Conservation (phyloP, 2,329 filamentous ascomycete genomes). For the Colletotrichum orchidophilum region DNA sequence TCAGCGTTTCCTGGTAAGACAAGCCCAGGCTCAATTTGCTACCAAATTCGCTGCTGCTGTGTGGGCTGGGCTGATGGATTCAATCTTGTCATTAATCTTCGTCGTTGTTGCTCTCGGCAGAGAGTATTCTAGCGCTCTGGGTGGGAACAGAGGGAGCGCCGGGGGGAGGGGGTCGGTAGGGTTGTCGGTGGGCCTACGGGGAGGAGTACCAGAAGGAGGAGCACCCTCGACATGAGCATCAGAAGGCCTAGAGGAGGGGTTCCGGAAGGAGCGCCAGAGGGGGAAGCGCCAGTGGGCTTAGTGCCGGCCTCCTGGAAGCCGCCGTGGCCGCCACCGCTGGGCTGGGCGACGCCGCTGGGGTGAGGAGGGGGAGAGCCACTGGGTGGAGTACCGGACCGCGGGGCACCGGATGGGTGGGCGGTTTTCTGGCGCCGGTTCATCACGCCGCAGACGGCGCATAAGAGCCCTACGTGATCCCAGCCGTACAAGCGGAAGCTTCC, state of each 20-base stretch:
- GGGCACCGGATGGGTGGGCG: background rate
- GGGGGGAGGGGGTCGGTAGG: conserved; percentile 2
- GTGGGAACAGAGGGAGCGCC: conserved; percentile 14
- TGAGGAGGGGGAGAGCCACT: conserved; percentile 18
- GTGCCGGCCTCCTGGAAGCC: background rate
- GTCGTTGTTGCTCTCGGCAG: background rate
- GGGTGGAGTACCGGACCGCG: conserved; percentile 13
- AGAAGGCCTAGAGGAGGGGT: background rate
- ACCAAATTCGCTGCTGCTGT: conserved; percentile 4
- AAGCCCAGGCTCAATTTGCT: background rate
- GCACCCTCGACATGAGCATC: background rate
- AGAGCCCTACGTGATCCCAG: background rate
- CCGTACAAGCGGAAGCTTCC: background rate
- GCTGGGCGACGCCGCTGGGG: background rate
- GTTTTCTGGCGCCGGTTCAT: conserved; percentile 22
- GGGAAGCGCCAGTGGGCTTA: conserved; percentile 8
- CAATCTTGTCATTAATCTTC: background rate
- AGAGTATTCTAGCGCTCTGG: background rate
- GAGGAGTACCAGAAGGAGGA: background rate
- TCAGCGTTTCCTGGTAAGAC: conserved; percentile 26
- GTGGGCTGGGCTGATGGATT: background rate
- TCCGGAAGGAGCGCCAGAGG: conserved; percentile 6
- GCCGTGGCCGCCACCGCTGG: conserved; percentile 8
- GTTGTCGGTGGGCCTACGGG: background rate
- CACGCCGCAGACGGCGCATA: background rate